Evolutionary conservation across 306 rosid genomes (phyloP), one percentile per base, ranked within the genome.

Genomic region (Fragaria ananassa): DNA sequence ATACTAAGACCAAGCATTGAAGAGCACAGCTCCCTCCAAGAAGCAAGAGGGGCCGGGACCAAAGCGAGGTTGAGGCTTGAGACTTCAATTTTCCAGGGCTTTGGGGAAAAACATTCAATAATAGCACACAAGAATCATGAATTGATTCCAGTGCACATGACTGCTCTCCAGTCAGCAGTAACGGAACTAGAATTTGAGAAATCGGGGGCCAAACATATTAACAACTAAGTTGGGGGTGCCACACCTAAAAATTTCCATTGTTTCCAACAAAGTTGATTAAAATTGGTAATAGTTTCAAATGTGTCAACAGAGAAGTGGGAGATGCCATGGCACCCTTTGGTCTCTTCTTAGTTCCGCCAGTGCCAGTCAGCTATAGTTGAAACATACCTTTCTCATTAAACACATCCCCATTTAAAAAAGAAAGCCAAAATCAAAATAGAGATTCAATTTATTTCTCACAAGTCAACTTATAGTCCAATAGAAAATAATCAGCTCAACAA

Each of bases 131-230:
- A 75, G 29, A 58, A 13, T 70, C 66, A 46, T 78, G 86, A 80
- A 73, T 73, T 77, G 86, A 77, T 76, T 18, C 46, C 67, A 80
- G 87, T 80, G 92, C 85, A 61, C 82, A 73, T 15, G 54, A 78
- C 81, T 80, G 82, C 74, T 82, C 54, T 8, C 23, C 42, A 65
- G 78, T 86, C 83, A 62, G 44, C 57, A n/a, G n/a, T n/a, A n/a
- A n/a, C n/a, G n/a, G n/a, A n/a, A n/a, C n/a, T n/a, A n/a, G n/a
- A n/a, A n/a, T n/a, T n/a, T n/a, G n/a, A n/a, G n/a, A n/a, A n/a
- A n/a, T n/a, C n/a, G n/a, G n/a, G n/a, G n/a, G n/a, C n/a, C n/a
- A n/a, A n/a, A n/a, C n/a, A n/a, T n/a, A n/a, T n/a, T n/a, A n/a
- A n/a, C n/a, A n/a, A n/a, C n/a, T n/a, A n/a, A n/a, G n/a, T n/a